phyloP scores from a whole-genome alignment of 768 basidiomycete species.

The Chlorophyllum brunneum region DNA sequence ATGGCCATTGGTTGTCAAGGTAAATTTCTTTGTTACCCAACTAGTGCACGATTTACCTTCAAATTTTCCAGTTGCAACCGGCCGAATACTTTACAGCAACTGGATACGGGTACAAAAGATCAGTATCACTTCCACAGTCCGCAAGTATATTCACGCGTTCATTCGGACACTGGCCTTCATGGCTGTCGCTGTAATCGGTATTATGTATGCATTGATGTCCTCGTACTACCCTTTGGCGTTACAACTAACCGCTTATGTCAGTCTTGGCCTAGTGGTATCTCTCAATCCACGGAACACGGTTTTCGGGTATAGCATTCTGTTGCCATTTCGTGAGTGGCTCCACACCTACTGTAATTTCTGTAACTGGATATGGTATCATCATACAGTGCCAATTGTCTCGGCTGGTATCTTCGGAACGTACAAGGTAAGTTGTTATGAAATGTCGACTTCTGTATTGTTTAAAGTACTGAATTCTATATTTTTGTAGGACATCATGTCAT shows the following conservation, averaged over 20 bases:
- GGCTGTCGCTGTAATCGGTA: background rate
- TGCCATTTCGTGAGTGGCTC: constrained; percentile 3
- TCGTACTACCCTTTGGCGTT: background rate
- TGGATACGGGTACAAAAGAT: constrained; percentile 5
- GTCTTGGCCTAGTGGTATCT: background rate
- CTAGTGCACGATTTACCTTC: background rate
- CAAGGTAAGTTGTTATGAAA: background rate
- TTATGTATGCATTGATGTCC: background rate
- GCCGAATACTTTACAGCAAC: constrained; percentile 6
- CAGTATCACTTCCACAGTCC: constrained; percentile 7
- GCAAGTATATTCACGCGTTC: constrained; percentile 8
- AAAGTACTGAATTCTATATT: background rate
- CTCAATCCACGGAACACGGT: background rate
- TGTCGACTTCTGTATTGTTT: background rate
- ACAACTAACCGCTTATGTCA: background rate
- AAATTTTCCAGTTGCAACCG: background rate
- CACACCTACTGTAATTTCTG: background rate
- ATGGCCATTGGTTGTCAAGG: background rate
- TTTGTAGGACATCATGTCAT: constrained; percentile 8
- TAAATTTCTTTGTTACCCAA: background rate
- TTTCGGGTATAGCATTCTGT: background rate
- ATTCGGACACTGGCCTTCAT: constrained; percentile 4
- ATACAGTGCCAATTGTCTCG: background rate
- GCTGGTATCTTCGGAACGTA: constrained; percentile 11
- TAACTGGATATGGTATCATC: background rate